These are phyloP conservation scores for Hysterangium stoloniferum DNA, from an alignment of 768 basidiomycete species.

Conservation along the genomic window DNA sequence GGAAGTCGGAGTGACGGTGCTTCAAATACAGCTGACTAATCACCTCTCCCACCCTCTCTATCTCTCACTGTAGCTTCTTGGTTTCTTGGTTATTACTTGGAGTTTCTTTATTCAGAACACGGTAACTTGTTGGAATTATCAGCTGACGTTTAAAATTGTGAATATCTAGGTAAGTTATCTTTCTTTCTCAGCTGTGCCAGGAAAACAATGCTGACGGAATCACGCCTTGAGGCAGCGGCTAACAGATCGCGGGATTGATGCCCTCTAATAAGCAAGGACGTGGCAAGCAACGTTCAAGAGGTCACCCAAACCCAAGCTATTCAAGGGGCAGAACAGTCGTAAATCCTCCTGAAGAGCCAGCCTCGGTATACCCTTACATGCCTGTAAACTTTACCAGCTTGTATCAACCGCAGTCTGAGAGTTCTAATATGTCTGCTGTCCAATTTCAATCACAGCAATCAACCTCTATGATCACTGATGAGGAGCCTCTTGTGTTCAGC, in stretches of 20 bases:
- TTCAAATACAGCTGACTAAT: too few relatives aligned
- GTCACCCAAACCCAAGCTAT: neutral
- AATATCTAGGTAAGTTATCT: too few relatives aligned
- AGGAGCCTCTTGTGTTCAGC: too few relatives aligned
- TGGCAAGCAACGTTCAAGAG: slow-evolving; percentile 6
- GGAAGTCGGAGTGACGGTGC: too few relatives aligned
- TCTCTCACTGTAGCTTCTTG: too few relatives aligned
- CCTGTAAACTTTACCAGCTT: neutral
- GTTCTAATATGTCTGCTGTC: neutral
- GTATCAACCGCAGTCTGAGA: neutral
- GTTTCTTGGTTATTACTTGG: too few relatives aligned
- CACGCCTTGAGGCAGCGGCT: slow-evolving; percentile 6
- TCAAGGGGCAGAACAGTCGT: slow-evolving; percentile 56
- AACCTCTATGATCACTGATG: too few relatives aligned
- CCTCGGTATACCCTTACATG: slow-evolving; percentile 23
- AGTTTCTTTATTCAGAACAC: too few relatives aligned
- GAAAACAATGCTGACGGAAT: neutral
- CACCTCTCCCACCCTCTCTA: too few relatives aligned
- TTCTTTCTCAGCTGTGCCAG: too few relatives aligned
- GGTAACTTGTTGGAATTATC: too few relatives aligned
- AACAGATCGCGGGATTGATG: slow-evolving; percentile 1
- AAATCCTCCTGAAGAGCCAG: slow-evolving; percentile 54
- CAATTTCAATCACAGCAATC: neutral
- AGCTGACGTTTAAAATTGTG: too few relatives aligned
- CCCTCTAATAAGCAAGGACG: slow-evolving; percentile 3